phyloP scores from a whole-genome alignment of 2,329 filamentous ascomycete species.

The Ploettnerulaceae sp. region DNA sequence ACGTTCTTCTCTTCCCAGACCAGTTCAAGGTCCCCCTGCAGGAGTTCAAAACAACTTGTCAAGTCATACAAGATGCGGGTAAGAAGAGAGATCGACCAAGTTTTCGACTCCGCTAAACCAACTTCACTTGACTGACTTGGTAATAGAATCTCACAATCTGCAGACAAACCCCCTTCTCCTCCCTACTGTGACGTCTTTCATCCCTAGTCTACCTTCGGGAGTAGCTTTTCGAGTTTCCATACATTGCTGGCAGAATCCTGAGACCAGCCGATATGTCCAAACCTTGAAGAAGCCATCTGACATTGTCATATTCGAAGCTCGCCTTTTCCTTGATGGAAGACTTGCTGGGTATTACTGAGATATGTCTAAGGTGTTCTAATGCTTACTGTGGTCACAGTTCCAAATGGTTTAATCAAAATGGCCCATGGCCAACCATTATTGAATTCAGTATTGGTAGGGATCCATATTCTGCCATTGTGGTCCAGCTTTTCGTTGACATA shows the following conservation, averaged over 20 bases:
- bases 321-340: constrained; percentile 64
- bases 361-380: background rate
- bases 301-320: constrained; percentile 56
- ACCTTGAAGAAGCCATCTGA: constrained; percentile 51
- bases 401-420: constrained; percentile 47
- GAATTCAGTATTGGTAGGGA: constrained; percentile 41
- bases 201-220: constrained; percentile 57
- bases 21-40: constrained; percentile 64
- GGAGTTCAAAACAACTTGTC: constrained; percentile 77
- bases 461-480: constrained; percentile 8
- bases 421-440: constrained; percentile 46
- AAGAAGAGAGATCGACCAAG: constrained; percentile 10
- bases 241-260: constrained; percentile 65
- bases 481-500: background rate
- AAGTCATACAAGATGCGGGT: constrained; percentile 53
- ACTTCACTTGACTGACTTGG: background rate
- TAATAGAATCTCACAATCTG: constrained; percentile 20
- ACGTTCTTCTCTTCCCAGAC: constrained; percentile 72
- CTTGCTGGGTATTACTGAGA: constrained; percentile 49
- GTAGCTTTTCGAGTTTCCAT: constrained; percentile 66
- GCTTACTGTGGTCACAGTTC: constrained; percentile 27
- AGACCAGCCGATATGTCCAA: constrained; percentile 52
- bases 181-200: constrained; percentile 67
- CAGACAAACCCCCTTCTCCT: constrained; percentile 33
- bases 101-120: background rate